phyloP scores from a whole-genome alignment of 2,329 filamentous ascomycete genomes.

The Alternaria conjuncta region DNA sequence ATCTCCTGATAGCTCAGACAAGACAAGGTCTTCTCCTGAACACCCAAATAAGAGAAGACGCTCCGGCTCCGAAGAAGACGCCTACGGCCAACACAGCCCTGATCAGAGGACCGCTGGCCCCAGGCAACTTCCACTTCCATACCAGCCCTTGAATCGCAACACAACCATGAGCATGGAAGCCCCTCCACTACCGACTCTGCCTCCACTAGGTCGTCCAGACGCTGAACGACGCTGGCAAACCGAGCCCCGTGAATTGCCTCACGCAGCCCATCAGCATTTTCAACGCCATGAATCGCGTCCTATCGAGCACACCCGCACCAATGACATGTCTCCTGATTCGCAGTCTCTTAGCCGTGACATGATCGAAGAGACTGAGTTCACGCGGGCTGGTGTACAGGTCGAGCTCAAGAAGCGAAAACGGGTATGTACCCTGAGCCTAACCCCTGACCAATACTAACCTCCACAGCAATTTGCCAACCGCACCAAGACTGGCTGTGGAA shows the following conservation, averaged over 20 bases:
- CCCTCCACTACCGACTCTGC: slow-evolving; percentile 31
- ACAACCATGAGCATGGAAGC: slow-evolving; percentile 32
- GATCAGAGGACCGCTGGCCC: slow-evolving; percentile 42
- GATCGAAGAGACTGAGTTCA: slow-evolving; percentile 46
- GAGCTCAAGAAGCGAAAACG: slow-evolving; percentile 53
- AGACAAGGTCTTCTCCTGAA: slow-evolving; percentile 57
- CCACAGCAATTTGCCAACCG: slow-evolving; percentile 82
- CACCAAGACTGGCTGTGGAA: slow-evolving; percentile 94
- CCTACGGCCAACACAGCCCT: slow-evolving; percentile 48
- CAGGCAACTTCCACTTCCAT: slow-evolving; percentile 42
- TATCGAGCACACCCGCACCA: slow-evolving; percentile 21
- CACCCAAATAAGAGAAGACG: slow-evolving; percentile 67
- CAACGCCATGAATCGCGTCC: slow-evolving; percentile 36
- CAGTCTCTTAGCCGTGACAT: slow-evolving; percentile 7
- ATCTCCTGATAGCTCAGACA: slow-evolving; percentile 53
- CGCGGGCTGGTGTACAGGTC: slow-evolving; percentile 54
- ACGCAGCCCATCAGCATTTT: slow-evolving; percentile 31
- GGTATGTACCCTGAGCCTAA: slow-evolving; percentile 47
- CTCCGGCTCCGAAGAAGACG: slow-evolving; percentile 62
- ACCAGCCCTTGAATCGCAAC: slow-evolving; percentile 49
- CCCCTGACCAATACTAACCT: slow-evolving; percentile 15
- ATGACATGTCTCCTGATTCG: slow-evolving; percentile 14
- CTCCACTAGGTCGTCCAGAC: slow-evolving; percentile 35
- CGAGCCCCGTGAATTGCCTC: slow-evolving; percentile 33
- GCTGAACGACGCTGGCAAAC: slow-evolving; percentile 39